These are phyloP conservation scores for Fusarium ramigenum DNA, from an alignment of 2,329 filamentous ascomycete genomes.

Conservation along the genomic window DNA sequence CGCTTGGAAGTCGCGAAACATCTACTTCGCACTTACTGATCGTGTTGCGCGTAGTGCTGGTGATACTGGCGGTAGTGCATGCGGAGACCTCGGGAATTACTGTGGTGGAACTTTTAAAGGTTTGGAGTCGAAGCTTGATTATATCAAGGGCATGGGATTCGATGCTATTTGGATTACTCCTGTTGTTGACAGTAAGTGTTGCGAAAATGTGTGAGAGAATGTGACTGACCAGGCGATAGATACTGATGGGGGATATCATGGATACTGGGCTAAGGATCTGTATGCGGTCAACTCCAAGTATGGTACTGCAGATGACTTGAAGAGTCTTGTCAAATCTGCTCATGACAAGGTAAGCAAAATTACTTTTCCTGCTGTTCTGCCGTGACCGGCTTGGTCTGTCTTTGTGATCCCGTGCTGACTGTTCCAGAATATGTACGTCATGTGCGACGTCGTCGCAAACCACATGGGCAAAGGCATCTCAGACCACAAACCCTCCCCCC, in stretches of 20 bases:
- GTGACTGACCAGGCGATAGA: background rate
- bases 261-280: slow-evolving; percentile 31
- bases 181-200: slow-evolving; percentile 55
- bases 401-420: background rate
- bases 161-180: slow-evolving; percentile 68
- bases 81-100: slow-evolving; percentile 56
- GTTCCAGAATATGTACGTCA: slow-evolving; percentile 57
- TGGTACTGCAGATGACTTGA: slow-evolving; percentile 18
- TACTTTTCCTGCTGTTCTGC: accelerated
- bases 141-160: slow-evolving; percentile 70
- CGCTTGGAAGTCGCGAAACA: slow-evolving; percentile 63
- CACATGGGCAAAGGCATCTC: slow-evolving; percentile 63
- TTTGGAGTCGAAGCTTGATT: slow-evolving; percentile 67
- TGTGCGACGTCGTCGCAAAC: slow-evolving; percentile 70
- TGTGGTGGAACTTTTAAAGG: slow-evolving; percentile 71
- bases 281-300: slow-evolving; percentile 29
- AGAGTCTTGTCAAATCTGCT: slow-evolving; percentile 21
- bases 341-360: slow-evolving; percentile 19
- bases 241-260: slow-evolving; percentile 28
- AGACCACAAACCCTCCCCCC: slow-evolving; percentile 52
- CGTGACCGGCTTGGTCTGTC: background rate
- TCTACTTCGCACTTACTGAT: slow-evolving; percentile 68
- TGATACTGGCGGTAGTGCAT: slow-evolving; percentile 55
- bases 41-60: slow-evolving; percentile 59
- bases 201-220: accelerated